A percentile compares a stretch with the other conserved stretches of the same genome.
phyloP scores from a whole-genome alignment of 2,329 filamentous ascomycete species.

The Diplodia sapinea region DNA sequence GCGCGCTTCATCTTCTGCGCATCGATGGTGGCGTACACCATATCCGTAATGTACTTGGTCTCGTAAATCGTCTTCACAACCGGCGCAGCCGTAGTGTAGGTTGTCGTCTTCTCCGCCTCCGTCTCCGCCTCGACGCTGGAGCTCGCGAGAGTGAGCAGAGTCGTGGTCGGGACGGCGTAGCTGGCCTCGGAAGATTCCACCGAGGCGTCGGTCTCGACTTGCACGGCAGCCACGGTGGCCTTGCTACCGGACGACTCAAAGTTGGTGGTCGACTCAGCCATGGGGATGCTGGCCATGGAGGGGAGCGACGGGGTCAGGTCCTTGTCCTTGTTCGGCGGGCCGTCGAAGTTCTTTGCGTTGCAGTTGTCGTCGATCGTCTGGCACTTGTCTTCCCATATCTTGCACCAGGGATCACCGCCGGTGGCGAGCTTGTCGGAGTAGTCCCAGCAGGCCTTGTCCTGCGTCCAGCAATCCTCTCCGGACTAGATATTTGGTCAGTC shows the following conservation, averaged over 20 bases:
- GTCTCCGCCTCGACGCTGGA: neutral
- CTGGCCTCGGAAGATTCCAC: neutral
- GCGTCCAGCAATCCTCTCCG: slow-evolving; percentile 36
- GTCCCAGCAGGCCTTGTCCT: slow-evolving; percentile 53
- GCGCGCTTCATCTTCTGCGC: slow-evolving; percentile 18
- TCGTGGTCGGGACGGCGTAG: slow-evolving; percentile 10
- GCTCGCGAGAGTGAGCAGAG: slow-evolving; percentile 2
- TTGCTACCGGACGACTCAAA: slow-evolving; percentile 1
- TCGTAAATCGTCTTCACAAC: slow-evolving; percentile 16
- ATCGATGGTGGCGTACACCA: slow-evolving; percentile 17
- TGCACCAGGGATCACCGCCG: slow-evolving; percentile 65
- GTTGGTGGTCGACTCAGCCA: slow-evolving; percentile 30
- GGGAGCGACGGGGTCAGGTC: slow-evolving; percentile 45
- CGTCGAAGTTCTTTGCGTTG: slow-evolving; percentile 49
- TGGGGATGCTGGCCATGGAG: slow-evolving; percentile 31
- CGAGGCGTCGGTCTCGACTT: slow-evolving; percentile 1
- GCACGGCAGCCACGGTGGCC: neutral
- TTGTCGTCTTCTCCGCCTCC: neutral
- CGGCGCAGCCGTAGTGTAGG: slow-evolving; percentile 17
- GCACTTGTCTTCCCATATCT: slow-evolving; percentile 69
- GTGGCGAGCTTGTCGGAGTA: slow-evolving; percentile 62
- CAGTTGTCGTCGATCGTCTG: slow-evolving; percentile 51
- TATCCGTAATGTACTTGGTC: slow-evolving; percentile 13
- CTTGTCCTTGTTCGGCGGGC: slow-evolving; percentile 53
- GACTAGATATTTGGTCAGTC: slow-evolving; percentile 33